Evolutionary conservation across 345 rosid species (phyloP).

Genomic region (Sonneratia caseolaris): DNA sequence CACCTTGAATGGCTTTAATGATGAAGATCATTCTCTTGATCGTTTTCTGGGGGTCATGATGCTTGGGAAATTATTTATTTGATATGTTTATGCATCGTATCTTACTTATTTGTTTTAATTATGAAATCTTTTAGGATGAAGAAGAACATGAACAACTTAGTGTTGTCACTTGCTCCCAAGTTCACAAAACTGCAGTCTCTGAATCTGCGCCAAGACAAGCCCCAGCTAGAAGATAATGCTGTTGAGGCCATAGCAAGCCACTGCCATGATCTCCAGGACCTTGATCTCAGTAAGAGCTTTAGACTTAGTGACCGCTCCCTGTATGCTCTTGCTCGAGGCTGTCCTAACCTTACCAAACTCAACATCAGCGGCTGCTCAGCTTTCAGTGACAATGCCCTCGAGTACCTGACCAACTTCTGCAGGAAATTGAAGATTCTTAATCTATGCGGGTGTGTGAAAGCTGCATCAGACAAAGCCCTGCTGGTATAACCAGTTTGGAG

Average conservation of each 20-base stretch:
- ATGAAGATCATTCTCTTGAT: too few relatives aligned
- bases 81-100: background rate
- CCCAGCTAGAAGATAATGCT: slow-evolving; percentile 78
- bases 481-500: slow-evolving; percentile 31
- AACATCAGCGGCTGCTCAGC: slow-evolving; percentile 88
- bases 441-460: slow-evolving; percentile 84
- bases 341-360: slow-evolving; percentile 70
- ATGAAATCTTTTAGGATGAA: slow-evolving; percentile 46
- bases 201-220: slow-evolving; percentile 73
- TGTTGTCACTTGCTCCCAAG: slow-evolving; percentile 74
- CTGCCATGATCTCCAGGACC: slow-evolving; percentile 76
- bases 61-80: background rate
- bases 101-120: background rate
- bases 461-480: slow-evolving; percentile 73
- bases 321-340: slow-evolving; percentile 68
- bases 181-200: slow-evolving; percentile 61
- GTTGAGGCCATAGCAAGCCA: slow-evolving; percentile 65
- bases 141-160: slow-evolving; percentile 72
- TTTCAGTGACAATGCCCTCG: slow-evolving; percentile 57
- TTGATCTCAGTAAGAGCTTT: slow-evolving; percentile 96
- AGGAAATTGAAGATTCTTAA: slow-evolving; percentile 54
- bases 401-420: slow-evolving; percentile 47
- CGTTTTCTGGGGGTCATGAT: too few relatives aligned
- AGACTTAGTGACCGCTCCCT: slow-evolving; percentile 66
- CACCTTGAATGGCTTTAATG: too few relatives aligned